A percentile compares a stretch with the other conserved stretches of the same genome.
Conservation (phyloP, 1,284 basidiomycete species). For the Porodaedalea pini region DNA sequence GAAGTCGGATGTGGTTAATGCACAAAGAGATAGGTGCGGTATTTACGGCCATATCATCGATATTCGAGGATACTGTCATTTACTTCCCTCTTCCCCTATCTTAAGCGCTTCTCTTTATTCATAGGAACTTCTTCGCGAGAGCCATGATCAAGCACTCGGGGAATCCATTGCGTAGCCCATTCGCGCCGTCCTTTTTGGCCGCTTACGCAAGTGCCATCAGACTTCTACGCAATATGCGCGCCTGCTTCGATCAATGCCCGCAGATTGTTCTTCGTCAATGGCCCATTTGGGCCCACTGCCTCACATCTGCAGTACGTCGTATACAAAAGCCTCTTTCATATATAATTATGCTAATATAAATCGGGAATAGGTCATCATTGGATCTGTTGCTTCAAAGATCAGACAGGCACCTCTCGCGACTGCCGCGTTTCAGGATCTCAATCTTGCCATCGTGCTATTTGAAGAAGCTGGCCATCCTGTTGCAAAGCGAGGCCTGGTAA, state of each 20-base stretch:
- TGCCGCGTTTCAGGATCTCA: conserved; percentile 30
- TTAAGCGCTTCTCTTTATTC: conserved; percentile 17
- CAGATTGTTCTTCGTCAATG: conserved; percentile 30
- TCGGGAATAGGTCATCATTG: conserved; percentile 21
- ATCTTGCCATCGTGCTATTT: conserved; percentile 30
- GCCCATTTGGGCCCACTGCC: conserved; percentile 38
- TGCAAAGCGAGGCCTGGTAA: conserved; percentile 10
- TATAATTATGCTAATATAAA: background rate
- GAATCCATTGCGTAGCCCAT: conserved; percentile 19
- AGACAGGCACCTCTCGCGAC: conserved; percentile 27
- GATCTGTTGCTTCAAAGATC: conserved; percentile 21
- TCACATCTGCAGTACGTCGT: conserved; percentile 37
- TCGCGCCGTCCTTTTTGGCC: conserved; percentile 16
- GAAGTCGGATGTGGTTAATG: background rate
- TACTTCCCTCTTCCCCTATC: background rate
- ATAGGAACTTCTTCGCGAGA: conserved; percentile 19
- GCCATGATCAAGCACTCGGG: conserved; percentile 16
- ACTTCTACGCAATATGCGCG: conserved; percentile 1
- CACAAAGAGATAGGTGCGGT: conserved; percentile 9
- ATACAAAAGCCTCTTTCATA: background rate
- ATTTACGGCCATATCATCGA: background rate
- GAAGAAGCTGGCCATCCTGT: conserved; percentile 23
- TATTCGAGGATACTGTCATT: background rate
- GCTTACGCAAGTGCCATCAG: conserved; percentile 17
- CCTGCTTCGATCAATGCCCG: background rate